Conservation (phyloP, 495 filamentous ascomycete genomes). For the Trichodelitschia bisporula region DNA sequence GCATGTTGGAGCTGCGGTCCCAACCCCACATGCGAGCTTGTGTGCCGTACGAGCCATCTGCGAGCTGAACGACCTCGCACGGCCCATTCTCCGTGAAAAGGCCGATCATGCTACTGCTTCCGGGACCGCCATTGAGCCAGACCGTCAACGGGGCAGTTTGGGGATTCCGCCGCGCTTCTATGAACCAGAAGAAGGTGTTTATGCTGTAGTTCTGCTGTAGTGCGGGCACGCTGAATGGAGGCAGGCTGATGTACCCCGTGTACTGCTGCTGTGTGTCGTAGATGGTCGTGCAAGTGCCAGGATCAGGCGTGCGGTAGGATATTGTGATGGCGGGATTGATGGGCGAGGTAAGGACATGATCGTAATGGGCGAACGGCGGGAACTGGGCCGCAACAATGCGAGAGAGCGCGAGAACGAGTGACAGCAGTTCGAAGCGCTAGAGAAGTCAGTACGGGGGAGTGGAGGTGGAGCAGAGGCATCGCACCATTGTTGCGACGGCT, state of each 20-base stretch:
- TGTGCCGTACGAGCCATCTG: constrained; percentile 11
- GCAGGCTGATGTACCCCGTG: constrained; percentile 22
- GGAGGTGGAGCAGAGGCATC: too few species aligned
- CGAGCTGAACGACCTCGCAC: constrained; percentile 1
- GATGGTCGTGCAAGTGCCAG: constrained; percentile 18
- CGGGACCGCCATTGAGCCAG: constrained; percentile 46
- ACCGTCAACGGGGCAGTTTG: constrained; percentile 18
- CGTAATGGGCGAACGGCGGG: constrained; percentile 13
- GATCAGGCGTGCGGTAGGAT: constrained; percentile 28
- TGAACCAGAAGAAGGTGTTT: constrained; percentile 25
- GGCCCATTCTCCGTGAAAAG: constrained; percentile 1
- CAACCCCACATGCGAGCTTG: constrained; percentile 15
- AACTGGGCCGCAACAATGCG: constrained; percentile 4
- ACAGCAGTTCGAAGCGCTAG: neutral
- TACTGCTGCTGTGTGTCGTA: constrained; percentile 14
- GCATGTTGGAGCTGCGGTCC: constrained; percentile 18
- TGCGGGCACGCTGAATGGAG: constrained; percentile 23
- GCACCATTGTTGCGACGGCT: too few species aligned
- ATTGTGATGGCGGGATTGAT: constrained; percentile 32
- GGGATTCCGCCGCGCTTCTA: constrained; percentile 19
- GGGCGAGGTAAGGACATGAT: constrained; percentile 28
- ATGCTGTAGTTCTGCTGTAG: constrained; percentile 35
- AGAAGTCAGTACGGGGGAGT: neutral
- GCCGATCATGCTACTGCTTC: constrained; percentile 11
- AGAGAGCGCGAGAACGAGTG: too few species aligned